Evolutionary conservation across 1,284 basidiomycete species (phyloP), one percentile per base, ranked within the genome.

Genomic region (Mycena citricolor): DNA sequence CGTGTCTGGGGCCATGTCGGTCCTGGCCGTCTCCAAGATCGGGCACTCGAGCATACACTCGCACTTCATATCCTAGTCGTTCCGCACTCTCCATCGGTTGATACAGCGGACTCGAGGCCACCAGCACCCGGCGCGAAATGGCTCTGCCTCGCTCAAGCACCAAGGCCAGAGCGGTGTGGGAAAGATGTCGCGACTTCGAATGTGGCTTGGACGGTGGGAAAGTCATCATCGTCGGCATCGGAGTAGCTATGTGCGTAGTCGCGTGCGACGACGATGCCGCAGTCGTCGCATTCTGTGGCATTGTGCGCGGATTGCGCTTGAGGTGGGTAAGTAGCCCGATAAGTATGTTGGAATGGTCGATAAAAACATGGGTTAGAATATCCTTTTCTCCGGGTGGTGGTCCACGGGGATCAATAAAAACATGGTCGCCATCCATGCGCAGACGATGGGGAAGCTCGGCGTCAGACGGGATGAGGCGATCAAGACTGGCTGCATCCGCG

Each of bases 321-420:
- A 86, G 62, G 58, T 82, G 77, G 21, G 72, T 76, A 14, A 90
- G 61, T 46, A 90, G 77, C 23, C 89, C 88, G 53, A 90, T 82
- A 32, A 91, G 76, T 56, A 91, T 90, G 60, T 92, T 92, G 5
- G 89, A 91, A 57, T 93, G 87, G 62, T 94, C 90, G 51, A 94
- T 76, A 63, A 92, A 93, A 54, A 93, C 77, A 65, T 94, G 89
- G 32, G 88, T 78, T 51, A 83, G 61, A 10, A 77, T 75, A 56
- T 86, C 82, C 30, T 69, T 70, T 20, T 59, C 64, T 40, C 55
- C 61, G 19, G 68, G 65, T 20, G 60, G 49, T 23, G 62, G 61
- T 30, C 71, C 71, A 31, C 69, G 62, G 5, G 71, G 68, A 54
- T 83, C 80, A 22, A 79, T 63, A 44, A 73, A 69, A 39, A 66